These are phyloP conservation scores for Syzygium syzygioides DNA, from an alignment of 441 rosid species.

Conservation along the genomic window DNA sequence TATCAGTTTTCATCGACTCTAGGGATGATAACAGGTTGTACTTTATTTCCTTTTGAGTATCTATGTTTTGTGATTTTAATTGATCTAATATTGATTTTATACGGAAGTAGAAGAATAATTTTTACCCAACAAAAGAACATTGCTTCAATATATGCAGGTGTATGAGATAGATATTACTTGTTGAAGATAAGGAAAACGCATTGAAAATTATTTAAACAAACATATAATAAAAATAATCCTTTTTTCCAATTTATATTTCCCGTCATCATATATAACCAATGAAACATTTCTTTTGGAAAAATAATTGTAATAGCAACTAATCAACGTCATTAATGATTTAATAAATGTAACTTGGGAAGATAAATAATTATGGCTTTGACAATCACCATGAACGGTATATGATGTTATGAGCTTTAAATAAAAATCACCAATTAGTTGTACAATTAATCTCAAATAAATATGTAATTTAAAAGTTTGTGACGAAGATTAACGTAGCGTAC, in stretches of 20 bases:
- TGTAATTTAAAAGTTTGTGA: neutral
- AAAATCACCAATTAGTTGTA: neutral
- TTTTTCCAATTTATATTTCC: neutral
- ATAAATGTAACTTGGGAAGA: neutral
- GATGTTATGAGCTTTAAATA: neutral
- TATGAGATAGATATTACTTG: neutral
- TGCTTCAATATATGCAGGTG: no score
- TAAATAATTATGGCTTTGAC: neutral
- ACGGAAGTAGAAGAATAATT: no score
- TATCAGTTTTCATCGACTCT: neutral
- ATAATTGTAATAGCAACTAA: neutral
- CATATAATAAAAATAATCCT: neutral
- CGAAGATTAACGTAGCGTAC: fast-evolving
- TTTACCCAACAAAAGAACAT: no score
- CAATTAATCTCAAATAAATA: neutral
- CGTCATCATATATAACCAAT: neutral
- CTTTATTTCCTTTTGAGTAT: neutral
- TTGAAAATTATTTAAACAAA: neutral
- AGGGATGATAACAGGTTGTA: neutral
- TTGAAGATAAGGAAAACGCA: neutral
- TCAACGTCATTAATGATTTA: no score
- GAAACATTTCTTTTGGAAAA: neutral
- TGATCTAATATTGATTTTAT: no score
- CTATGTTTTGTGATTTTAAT: no score
- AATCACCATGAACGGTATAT: no score